Base-by-base conservation (phyloP, 2,329 filamentous ascomycete species). In the Paracamarosporium sp. region DNA sequence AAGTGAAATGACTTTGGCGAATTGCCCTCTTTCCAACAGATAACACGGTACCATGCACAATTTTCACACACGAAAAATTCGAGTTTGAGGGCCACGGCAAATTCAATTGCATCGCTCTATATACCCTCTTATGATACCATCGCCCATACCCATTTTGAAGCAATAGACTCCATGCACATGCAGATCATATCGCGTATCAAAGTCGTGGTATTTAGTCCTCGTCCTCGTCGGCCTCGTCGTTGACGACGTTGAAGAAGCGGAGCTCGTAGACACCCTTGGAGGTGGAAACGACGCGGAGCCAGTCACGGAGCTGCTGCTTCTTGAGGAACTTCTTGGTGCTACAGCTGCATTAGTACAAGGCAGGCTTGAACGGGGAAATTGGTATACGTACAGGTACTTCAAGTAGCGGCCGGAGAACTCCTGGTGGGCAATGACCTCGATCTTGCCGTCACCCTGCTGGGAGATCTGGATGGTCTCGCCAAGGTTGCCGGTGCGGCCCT, bases 301-400 rank as follows among this genome's bases (percentile, higher is more conserved):
- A 99, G 88, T 99, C 95, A 85, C 95, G 92, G 81, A 99, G 92
- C 89, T 98, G 94, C 88, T 97, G 92, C 92, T 99, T 99, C 93
- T 99, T 99, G 83, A 99, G 90, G 90, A 97, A 99, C 89, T 99
- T 99, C 92, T 99, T 99, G 82, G 95, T 99, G 81, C 92, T 96
- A 24, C 30, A 17, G 7, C 6, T 9, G 5, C 30, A 25, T 48
- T 9, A 48, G 70, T 61, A 13, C 33, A n/a, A 40, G 35, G 71
- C 51, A 70, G 62, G 35, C 15, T 25, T 20, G 22, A 46, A 53
- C 33, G 1, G 8, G 3, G 8, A 8, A 27, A 27, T 12, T 27
- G 15, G 15, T 40, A n/a, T 2, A 86, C 92, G 71, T 86, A 96
- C 92, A 99, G 86, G 89, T 99, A 99, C 91, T 99, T 99, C 82